Percentiles rank a stretch among this genome's conserved stretches.
phyloP scores from a whole-genome alignment of 2,329 filamentous ascomycete genomes.

The Chrysoporthe austroafricana region DNA sequence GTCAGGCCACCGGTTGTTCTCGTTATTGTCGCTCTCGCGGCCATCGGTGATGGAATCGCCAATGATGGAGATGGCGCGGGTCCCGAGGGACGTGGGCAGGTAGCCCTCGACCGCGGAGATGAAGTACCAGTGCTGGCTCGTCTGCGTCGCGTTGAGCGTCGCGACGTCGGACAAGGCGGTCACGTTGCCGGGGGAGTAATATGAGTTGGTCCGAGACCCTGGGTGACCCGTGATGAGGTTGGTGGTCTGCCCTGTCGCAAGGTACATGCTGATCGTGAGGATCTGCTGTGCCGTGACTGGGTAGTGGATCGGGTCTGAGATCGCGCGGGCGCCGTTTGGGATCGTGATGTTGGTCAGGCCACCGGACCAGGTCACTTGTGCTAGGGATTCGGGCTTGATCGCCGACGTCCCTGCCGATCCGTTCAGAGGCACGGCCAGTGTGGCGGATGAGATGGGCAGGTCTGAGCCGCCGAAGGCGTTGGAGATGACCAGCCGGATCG shows the following conservation, averaged over 20 bases:
- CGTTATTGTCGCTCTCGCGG: slow-evolving; percentile 60
- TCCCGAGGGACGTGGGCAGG: slow-evolving; percentile 38
- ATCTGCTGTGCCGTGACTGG: slow-evolving; percentile 51
- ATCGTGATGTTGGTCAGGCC: slow-evolving; percentile 49
- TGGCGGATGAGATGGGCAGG: slow-evolving; percentile 60
- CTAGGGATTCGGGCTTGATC: slow-evolving; percentile 52
- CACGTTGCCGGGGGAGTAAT: slow-evolving; percentile 56
- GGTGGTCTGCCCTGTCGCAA: slow-evolving; percentile 57
- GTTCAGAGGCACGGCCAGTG: slow-evolving; percentile 56
- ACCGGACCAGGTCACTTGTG: slow-evolving; percentile 60
- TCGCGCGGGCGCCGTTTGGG: slow-evolving; percentile 57
- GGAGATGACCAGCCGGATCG: slow-evolving; percentile 62
- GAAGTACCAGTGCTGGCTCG: slow-evolving; percentile 60
- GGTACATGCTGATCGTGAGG: slow-evolving; percentile 61
- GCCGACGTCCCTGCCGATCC: slow-evolving; percentile 52
- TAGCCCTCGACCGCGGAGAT: slow-evolving; percentile 61
- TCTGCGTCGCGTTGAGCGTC: slow-evolving; percentile 28
- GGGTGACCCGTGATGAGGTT: slow-evolving; percentile 64
- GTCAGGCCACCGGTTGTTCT: slow-evolving; percentile 55
- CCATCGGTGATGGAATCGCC: slow-evolving; percentile 73
- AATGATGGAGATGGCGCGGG: slow-evolving; percentile 56
- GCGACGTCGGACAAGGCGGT: slow-evolving; percentile 47
- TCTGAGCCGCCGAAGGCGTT: slow-evolving; percentile 64
- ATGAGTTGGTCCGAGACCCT: slow-evolving; percentile 62
- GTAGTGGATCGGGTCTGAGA: slow-evolving; percentile 63